Base-by-base conservation (phyloP, 148 eudicot species). In the Dianthus caryophyllus region DNA sequence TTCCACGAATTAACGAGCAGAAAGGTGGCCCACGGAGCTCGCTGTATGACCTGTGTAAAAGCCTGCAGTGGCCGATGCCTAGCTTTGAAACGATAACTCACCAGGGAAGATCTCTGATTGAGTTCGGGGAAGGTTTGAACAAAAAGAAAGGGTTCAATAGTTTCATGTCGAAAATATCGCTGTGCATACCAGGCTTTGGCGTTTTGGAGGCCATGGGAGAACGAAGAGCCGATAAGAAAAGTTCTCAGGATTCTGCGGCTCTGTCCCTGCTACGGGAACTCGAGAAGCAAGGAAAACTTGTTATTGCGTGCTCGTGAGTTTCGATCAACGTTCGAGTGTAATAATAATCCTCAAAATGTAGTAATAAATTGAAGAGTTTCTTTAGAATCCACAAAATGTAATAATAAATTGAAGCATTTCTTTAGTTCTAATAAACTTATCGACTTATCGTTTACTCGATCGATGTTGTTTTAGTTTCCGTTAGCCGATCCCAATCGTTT, bases 61-160 rank as follows among this genome's bases (percentile, higher is more conserved):
- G 30, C 72, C 61, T 74, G 70, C 96, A 94, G 76, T 90, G 97
- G 97, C 97, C 96, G 29, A 78, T 82, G 86, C 97, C 97, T 65
- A 73, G 70, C 44, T 86, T 86, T 47, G 46, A 78, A 18, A 41
- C 90, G 55, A 69, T 64, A 5, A 87, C 84, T 74, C 61, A 73
- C n/a, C 87, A 82, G 68, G 84, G 88, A 41, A 90, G 86, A 74
- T 65, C 83, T 38, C 84, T 78, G 8, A 79, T 90, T 14, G 86
- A 81, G 59, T 71, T 84, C 64, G 72, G 69, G 15, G 90, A 81
- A 64, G 89, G 90, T 13, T 51, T 73, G 18, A 85, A 80, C 43
- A 80, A 56, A 66, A 83, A 70, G 74, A 75, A 56, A 36, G 77
- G 85, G 4, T 88, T 83, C 67, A 81, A 71, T 67, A 79, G 84